These are phyloP conservation scores for Staphylotrichum tortipilum DNA, from an alignment of 495 filamentous ascomycete species.

Conservation along the genomic window DNA sequence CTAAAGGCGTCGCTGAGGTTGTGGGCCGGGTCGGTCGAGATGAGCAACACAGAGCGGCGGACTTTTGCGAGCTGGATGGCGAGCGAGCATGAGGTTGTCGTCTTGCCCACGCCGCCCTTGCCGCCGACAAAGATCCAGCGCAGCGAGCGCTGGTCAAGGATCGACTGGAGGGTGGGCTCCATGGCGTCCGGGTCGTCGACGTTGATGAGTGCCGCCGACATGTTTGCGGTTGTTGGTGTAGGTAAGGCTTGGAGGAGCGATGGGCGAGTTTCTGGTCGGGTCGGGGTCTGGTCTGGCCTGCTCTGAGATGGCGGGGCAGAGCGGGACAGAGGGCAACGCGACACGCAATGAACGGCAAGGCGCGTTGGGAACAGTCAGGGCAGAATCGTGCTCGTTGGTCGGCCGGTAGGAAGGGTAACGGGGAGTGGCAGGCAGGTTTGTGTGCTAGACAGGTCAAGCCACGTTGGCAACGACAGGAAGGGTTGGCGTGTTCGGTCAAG, in stretches of 20 bases:
- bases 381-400: too few species aligned
- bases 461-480: neutral
- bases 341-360: too few species aligned
- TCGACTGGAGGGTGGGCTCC: constrained; percentile 87
- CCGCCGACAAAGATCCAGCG: constrained; percentile 99
- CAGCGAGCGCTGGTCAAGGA: constrained; percentile 86
- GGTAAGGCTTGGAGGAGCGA: too few species aligned
- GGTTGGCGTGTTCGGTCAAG: neutral
- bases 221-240: constrained; percentile 24
- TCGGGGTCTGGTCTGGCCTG: neutral
- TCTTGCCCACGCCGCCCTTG: constrained; percentile 99
- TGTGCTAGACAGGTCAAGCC: neutral
- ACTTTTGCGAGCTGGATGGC: constrained; percentile 97
- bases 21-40: constrained; percentile 97
- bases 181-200: constrained; percentile 67
- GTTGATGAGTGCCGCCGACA: constrained; percentile 56
- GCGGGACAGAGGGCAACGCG: neutral
- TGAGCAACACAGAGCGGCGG: constrained; percentile 89
- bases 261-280: neutral
- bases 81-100: constrained; percentile 94
- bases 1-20: constrained; percentile 97
- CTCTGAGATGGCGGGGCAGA: neutral
- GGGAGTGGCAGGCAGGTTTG: too few species aligned
- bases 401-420: too few species aligned
- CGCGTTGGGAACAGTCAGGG: too few species aligned